Evolutionary conservation across 768 basidiomycete species (phyloP).

Genomic region (Mycena galericulata): DNA sequence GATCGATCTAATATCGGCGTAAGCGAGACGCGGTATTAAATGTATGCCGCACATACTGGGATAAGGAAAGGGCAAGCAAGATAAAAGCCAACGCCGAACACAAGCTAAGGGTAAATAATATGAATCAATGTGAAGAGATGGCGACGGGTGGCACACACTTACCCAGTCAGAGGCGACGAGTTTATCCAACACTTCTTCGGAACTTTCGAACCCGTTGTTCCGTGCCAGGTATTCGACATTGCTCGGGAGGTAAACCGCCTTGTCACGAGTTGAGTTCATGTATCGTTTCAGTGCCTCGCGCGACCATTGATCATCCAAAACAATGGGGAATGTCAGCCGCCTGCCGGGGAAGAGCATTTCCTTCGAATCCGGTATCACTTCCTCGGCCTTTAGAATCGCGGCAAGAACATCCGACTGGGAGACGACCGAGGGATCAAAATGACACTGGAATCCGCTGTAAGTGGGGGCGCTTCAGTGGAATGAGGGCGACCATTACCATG

Average conservation of each 20-base stretch:
- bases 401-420: slow-evolving; percentile 58
- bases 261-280: slow-evolving; percentile 63
- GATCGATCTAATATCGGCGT: slow-evolving; percentile 59
- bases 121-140: slow-evolving; percentile 12
- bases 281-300: slow-evolving; percentile 68
- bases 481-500: slow-evolving; percentile 54
- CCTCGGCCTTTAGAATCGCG: slow-evolving; percentile 53
- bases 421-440: slow-evolving; percentile 58
- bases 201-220: slow-evolving; percentile 66
- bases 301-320: slow-evolving; percentile 70
- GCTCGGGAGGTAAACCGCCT: slow-evolving; percentile 75
- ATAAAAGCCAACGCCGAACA: slow-evolving; percentile 74
- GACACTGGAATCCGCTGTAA: slow-evolving; percentile 49
- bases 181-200: slow-evolving; percentile 57
- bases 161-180: slow-evolving; percentile 66
- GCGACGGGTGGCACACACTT: slow-evolving; percentile 11
- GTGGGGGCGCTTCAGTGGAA: background rate
- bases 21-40: background rate
- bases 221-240: slow-evolving; percentile 75
- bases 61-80: slow-evolving; percentile 73
- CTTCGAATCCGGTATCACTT: slow-evolving; percentile 53
- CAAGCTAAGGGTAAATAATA: slow-evolving; percentile 54
- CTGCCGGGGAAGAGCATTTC: slow-evolving; percentile 63
- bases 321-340: slow-evolving; percentile 70
- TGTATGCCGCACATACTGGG: slow-evolving; percentile 57